Conservation (phyloP, 2,329 filamentous ascomycete species). For the Lasiodiplodia theobromae region DNA sequence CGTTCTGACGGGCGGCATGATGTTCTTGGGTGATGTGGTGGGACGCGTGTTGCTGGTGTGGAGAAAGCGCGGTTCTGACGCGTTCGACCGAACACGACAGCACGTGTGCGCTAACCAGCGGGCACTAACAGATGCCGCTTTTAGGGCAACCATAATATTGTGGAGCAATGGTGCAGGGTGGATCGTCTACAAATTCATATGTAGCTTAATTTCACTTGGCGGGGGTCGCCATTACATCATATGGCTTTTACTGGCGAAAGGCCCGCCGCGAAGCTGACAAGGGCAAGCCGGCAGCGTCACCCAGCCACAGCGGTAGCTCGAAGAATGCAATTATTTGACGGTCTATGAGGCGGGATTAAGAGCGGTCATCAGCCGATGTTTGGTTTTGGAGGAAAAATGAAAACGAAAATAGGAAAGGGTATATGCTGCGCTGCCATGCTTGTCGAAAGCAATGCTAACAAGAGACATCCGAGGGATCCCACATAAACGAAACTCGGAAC, state of each 20-base stretch:
- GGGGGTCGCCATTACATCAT: not conserved
- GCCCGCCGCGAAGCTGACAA: not conserved
- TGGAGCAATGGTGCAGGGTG: constrained; percentile 13
- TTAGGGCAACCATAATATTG: constrained; percentile 4
- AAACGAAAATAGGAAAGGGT: constrained; percentile 27
- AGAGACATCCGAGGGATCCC: constrained; percentile 8
- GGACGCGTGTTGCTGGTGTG: constrained; percentile 5
- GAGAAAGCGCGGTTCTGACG: not conserved
- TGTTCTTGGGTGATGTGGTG: constrained; percentile 4
- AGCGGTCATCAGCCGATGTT: constrained; percentile 3
- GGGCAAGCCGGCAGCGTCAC: not conserved
- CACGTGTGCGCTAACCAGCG: constrained; percentile 2
- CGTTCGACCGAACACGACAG: not conserved
- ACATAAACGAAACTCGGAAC: constrained; percentile 23
- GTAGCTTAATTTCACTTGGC: constrained; percentile 8
- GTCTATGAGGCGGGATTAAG: constrained; percentile 13
- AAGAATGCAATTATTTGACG: not conserved
- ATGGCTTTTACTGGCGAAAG: not conserved
- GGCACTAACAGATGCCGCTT: constrained; percentile 4
- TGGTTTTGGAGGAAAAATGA: constrained; percentile 17
- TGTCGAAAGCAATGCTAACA: constrained; percentile 24
- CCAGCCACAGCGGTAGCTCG: not conserved
- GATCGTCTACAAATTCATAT: not conserved
- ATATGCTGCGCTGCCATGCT: constrained; percentile 29
- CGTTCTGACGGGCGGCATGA: constrained; percentile 26